These are phyloP conservation scores for Mimosa bimucronata DNA, from an alignment of 306 rosid genomes.

Conservation along the genomic window DNA sequence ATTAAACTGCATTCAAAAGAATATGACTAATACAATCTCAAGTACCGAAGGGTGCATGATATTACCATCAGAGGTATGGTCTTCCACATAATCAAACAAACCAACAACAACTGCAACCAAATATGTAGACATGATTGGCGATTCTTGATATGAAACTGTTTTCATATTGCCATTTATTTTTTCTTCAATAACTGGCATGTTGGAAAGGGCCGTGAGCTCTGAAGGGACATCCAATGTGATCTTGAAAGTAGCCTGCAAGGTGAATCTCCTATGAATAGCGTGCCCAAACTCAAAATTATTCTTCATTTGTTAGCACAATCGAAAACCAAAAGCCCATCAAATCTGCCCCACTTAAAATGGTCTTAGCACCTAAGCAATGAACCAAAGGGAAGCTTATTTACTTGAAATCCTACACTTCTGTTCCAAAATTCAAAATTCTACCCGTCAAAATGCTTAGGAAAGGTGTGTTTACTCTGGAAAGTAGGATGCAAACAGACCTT, in stretches of 20 bases:
- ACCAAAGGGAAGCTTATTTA: constrained; percentile 27
- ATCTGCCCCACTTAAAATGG: constrained; percentile 1
- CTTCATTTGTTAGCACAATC: constrained; percentile 22
- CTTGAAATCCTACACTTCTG: constrained; percentile 13
- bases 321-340: constrained; percentile 30
- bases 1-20: constrained; percentile 32
- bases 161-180: constrained; percentile 60
- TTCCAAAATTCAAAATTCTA: constrained; percentile 22
- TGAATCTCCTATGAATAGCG: constrained; percentile 23
- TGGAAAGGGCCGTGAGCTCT: constrained; percentile 81
- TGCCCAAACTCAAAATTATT: constrained; percentile 34
- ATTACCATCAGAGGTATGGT: constrained; percentile 85
- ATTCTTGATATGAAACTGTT: constrained; percentile 74
- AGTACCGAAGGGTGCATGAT: constrained; percentile 16
- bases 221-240: constrained; percentile 86
- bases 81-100: constrained; percentile 89
- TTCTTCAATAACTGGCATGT: constrained; percentile 90
- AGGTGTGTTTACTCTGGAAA: constrained; percentile 27
- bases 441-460: constrained; percentile 11
- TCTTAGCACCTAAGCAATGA: constrained; percentile 29
- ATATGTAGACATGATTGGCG: constrained; percentile 94
- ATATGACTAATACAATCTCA: constrained; percentile 13
- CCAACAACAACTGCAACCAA: constrained; percentile 92
- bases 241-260: constrained; percentile 87
- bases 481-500: constrained; percentile 59